These are phyloP conservation scores for Botrytis hyacinthi DNA, from an alignment of 2,329 filamentous ascomycete genomes.

Conservation along the genomic window DNA sequence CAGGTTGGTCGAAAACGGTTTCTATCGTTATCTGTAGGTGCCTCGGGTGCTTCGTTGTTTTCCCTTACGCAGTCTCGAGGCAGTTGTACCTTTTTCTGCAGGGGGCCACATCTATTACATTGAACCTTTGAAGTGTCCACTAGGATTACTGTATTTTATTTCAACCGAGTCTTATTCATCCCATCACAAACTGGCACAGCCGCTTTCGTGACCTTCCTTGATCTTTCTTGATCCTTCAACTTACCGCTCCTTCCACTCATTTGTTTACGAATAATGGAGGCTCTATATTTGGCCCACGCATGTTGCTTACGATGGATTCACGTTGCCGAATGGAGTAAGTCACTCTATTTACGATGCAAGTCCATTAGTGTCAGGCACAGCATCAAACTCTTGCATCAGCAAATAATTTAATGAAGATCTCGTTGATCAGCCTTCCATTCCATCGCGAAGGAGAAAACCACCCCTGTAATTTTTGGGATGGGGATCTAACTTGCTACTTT, in stretches of 20 bases:
- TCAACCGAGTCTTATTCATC: slow-evolving; percentile 15
- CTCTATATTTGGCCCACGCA: slow-evolving; percentile 20
- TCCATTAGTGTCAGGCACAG: slow-evolving; percentile 20
- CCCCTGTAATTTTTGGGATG: slow-evolving; percentile 2
- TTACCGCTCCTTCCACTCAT: slow-evolving; percentile 6
- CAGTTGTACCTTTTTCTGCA: not conserved
- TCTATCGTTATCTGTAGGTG: slow-evolving; percentile 2
- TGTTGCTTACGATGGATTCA: slow-evolving; percentile 14
- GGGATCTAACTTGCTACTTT: slow-evolving; percentile 5
- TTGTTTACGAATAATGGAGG: slow-evolving; percentile 7
- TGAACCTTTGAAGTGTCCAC: not conserved
- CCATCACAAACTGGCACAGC: slow-evolving; percentile 18
- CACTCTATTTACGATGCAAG: slow-evolving; percentile 19
- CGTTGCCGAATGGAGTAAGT: slow-evolving; percentile 18
- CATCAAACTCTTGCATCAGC: slow-evolving; percentile 19
- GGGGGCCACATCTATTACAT: not conserved
- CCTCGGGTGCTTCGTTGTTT: not conserved
- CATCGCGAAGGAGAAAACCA: not conserved
- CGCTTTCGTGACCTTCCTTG: slow-evolving; percentile 7
- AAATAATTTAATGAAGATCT: slow-evolving; percentile 5
- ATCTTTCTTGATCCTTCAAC: slow-evolving; percentile 17
- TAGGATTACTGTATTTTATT: not conserved
- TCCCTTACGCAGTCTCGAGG: no score
- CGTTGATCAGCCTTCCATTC: slow-evolving; percentile 3
- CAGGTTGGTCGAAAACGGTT: not conserved